A percentile compares a stretch with the other conserved stretches of the same genome.
Conservation (phyloP, 306 rosid species). For the Quercus gilva region DNA sequence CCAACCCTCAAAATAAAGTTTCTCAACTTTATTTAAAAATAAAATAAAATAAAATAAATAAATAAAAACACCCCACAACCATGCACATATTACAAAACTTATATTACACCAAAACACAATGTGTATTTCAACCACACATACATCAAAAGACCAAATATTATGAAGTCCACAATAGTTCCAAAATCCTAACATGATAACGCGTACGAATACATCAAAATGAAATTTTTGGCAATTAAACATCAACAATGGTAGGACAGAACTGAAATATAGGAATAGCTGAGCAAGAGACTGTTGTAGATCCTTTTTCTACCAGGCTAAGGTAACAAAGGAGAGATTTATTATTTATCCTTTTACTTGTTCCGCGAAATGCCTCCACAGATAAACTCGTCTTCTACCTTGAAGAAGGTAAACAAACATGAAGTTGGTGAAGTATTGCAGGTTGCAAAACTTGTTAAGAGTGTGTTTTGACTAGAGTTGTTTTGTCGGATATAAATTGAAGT, state of each 20-base stretch:
- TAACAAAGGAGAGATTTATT: neutral
- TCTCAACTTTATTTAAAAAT: no score
- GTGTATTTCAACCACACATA: no score
- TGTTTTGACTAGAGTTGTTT: neutral
- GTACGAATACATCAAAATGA: no score
- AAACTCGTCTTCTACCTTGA: constrained; percentile 74
- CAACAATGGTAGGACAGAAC: neutral
- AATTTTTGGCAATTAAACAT: neutral
- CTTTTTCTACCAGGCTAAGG: no score
- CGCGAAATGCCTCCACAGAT: constrained; percentile 82
- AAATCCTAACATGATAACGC: no score
- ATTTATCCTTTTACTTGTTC: constrained; percentile 54
- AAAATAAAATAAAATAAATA: no score
- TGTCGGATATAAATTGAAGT: neutral
- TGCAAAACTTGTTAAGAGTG: constrained; percentile 9
- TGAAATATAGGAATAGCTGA: neutral
- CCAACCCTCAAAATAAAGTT: no score
- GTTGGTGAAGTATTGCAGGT: constrained; percentile 70
- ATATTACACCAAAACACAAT: no score
- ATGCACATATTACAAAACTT: no score
- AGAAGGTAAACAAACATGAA: constrained; percentile 87
- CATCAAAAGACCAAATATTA: no score
- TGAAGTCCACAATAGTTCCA: no score
- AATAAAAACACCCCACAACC: no score
- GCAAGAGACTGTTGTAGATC: neutral